Conservation (phyloP, 2,329 filamentous ascomycete genomes). For the Seiridium cupressi region DNA sequence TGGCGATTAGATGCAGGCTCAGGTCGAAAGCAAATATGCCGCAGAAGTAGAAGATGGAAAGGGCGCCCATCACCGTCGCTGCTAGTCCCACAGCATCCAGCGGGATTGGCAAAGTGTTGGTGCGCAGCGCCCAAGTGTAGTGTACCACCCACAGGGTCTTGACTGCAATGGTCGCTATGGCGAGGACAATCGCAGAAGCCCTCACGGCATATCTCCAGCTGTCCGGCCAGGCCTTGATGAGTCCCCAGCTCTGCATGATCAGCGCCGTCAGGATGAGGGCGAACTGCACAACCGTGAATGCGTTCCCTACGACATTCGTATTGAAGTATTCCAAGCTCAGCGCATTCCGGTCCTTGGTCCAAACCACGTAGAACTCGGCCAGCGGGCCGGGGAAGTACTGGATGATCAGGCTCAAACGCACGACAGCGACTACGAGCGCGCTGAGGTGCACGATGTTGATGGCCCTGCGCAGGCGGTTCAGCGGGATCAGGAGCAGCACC, state of each 20-base stretch:
- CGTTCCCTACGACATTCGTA: slow-evolving; percentile 36
- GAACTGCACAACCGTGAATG: slow-evolving; percentile 41
- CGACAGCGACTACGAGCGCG: slow-evolving; percentile 58
- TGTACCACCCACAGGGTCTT: slow-evolving; percentile 19
- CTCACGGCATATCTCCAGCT: slow-evolving; percentile 23
- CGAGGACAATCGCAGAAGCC: slow-evolving; percentile 12
- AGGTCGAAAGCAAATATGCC: slow-evolving; percentile 54
- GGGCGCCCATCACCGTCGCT: slow-evolving; percentile 36
- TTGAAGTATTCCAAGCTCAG: slow-evolving; percentile 39
- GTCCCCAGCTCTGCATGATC: slow-evolving; percentile 50
- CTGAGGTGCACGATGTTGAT: slow-evolving; percentile 66
- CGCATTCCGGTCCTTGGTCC: slow-evolving; percentile 50
- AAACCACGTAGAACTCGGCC: slow-evolving; percentile 59
- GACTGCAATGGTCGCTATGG: slow-evolving; percentile 16
- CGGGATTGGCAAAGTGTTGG: slow-evolving; percentile 17
- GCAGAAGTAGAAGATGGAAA: slow-evolving; percentile 52
- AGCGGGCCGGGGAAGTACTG: slow-evolving; percentile 62
- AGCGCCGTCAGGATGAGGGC: slow-evolving; percentile 46
- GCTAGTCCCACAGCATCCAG: slow-evolving; percentile 37
- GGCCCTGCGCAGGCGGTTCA: slow-evolving; percentile 60
- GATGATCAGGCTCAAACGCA: slow-evolving; percentile 56
- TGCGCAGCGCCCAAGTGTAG: slow-evolving; percentile 12
- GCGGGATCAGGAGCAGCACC: slow-evolving; percentile 64
- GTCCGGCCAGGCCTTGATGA: slow-evolving; percentile 47
- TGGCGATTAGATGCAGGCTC: slow-evolving; percentile 43